Evolutionary conservation across 208 protist species (phyloP).

Genomic region (Leptomonas pyrrhocoris): DNA sequence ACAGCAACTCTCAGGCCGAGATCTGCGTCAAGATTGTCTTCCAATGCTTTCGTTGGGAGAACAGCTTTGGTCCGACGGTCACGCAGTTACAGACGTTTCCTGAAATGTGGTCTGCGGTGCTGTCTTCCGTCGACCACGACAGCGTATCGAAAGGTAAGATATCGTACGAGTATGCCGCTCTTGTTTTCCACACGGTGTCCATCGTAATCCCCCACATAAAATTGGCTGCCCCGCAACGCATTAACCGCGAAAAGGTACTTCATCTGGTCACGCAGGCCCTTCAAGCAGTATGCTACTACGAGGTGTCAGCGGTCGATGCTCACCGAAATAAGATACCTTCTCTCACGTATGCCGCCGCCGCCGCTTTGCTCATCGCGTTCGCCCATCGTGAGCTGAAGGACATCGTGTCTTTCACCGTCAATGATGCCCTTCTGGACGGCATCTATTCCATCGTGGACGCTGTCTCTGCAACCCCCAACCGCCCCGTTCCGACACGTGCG

Average conservation of each 20-base stretch:
- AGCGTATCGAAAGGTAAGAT: constrained; percentile 42
- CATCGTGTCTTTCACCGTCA: constrained; percentile 71
- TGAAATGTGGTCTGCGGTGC: constrained; percentile 73
- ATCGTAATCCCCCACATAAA: constrained; percentile 88
- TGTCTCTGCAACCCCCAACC: constrained; percentile 31
- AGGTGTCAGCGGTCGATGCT: constrained; percentile 16
- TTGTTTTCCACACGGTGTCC: constrained; percentile 79
- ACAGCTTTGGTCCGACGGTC: constrained; percentile 79
- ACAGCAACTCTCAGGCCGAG: constrained; percentile 40
- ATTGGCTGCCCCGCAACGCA: constrained; percentile 78
- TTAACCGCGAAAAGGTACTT: constrained; percentile 70
- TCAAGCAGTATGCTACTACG: constrained; percentile 71
- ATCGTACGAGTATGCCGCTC: constrained; percentile 61
- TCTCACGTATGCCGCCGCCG: constrained; percentile 75
- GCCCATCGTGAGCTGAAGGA: constrained; percentile 85
- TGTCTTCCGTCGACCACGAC: constrained; percentile 64
- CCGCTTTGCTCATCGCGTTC: constrained; percentile 76
- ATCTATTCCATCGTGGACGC: constrained; percentile 53
- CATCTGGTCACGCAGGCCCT: constrained; percentile 65
- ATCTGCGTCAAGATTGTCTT: constrained; percentile 82
- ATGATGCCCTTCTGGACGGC: constrained; percentile 48
- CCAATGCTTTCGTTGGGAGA: constrained; percentile 83
- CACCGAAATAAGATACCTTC: constrained; percentile 33
- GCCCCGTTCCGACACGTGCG: constrained; percentile 54
- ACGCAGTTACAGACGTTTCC: constrained; percentile 76